Evolutionary conservation across 306 rosid species (phyloP), one percentile per base, ranked within the genome.

Genomic region (Vigna angularis): DNA sequence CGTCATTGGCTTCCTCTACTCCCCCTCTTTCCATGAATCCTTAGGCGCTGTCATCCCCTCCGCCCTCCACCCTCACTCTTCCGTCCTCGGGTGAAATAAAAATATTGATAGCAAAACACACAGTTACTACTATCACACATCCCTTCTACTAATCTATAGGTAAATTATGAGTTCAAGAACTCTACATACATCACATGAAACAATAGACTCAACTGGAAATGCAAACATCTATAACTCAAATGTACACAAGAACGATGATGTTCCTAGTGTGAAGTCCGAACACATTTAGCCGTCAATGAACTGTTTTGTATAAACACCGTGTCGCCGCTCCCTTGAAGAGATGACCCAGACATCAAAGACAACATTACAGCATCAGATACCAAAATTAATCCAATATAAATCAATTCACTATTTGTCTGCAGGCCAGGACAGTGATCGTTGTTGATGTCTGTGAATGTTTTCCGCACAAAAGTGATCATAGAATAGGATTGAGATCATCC

Each of bases 311-410:
- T 91, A 91, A 16, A 85, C 87, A 0, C 97, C 93, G 48, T 95
- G 99, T 24, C 94, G 86, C 63, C 97, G 85, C 86, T 95, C 98
- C 72, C 98, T 77, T 6, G 93, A 95, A 58, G 91, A 95, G 77
- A 95, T 83, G 15, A 95, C 97, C 99, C 99, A 93, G 59, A 90
- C 76, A 93, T 91, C 86, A 95, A 42, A 0, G 98, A 95, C 51
- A 89, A 64, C 99, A 93, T 91, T 0, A 93, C 96, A n/a, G 93
- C 89, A 3, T 70, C 81, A 53, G 97, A 88, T 1, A 95, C 93
- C 56, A 88, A 0, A 3, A 93, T 85, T 40, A 95, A 80, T 9
- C 99, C 99, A 5, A 86, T 17, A 53, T 93, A 95, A 64, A 90
- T 93, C 94, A 85, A 91, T 50, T 30, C 8, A 9, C 86, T 85